Evolutionary conservation across 1,284 basidiomycete genomes (phyloP), one percentile per base, ranked within the genome.

Genomic region (Porodaedalea pini): DNA sequence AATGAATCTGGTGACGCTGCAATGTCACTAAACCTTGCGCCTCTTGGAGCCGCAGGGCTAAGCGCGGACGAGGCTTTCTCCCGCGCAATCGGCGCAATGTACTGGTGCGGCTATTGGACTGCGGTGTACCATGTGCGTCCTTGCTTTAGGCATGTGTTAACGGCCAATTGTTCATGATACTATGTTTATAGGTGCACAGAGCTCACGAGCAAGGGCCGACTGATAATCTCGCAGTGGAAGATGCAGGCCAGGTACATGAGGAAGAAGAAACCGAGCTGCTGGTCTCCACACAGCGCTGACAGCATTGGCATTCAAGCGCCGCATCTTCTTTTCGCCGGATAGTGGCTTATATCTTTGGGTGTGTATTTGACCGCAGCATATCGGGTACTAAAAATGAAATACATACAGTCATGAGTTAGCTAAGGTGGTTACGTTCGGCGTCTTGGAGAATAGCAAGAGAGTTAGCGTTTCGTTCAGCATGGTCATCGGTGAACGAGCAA

Each of bases 61-160:
- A 78, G 75, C 59, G 80, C 79, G 62, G 87, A 90, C 61, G 86
- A 90, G 64, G 87, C 87, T 1, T 90, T 90, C 68, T 74, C 77
- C 36, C 82, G 83, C 54, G 88, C 88, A 2, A 64, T 89, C 65
- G 78, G 77, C 21, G 86, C 88, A 15, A 90, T 86, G 81, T 91
- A 91, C 67, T 90, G 89, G 88, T 76, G 78, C 32, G 88, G 88
- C 15, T 91, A 91, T 68, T 91, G 88, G 88, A 89, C 87, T 2
- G 88, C 88, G 1, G 77, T 89, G 50, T 90, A 90, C 67, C 84
- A 90, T 68, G 87, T 86, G 66, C 51, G 79, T 61, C 11, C n/a
- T n/a, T n/a, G 4, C 41, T 51, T 27, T 44, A n/a, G 7, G n/a
- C 23, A 68, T 66, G 27, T 25, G 17, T 39, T 2, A 7, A 21